phyloP scores from a whole-genome alignment of 2,329 filamentous ascomycete species.

The Epichloe bromicola region DNA sequence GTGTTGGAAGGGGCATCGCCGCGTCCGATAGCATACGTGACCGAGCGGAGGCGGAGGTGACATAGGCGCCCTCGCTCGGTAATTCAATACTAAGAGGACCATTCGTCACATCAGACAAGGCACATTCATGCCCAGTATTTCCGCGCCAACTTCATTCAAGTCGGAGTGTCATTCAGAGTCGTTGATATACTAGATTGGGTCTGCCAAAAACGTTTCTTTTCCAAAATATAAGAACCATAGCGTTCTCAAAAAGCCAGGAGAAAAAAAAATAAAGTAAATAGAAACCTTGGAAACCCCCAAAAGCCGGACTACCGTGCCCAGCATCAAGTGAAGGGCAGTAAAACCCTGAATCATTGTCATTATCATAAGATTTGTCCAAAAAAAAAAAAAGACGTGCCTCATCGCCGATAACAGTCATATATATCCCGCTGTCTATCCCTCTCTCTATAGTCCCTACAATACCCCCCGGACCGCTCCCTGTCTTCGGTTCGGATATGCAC shows the following conservation, averaged over 20 bases:
- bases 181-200: too few species aligned
- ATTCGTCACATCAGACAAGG: background rate
- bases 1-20: background rate
- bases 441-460: slow-evolving; percentile 12
- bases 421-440: background rate
- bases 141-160: too few species aligned
- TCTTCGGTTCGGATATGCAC: slow-evolving; percentile 21
- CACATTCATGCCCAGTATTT: background rate
- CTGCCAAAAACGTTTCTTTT: too few species aligned
- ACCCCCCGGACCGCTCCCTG: slow-evolving; percentile 18
- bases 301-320: too few species aligned
- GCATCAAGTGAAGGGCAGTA: too few species aligned
- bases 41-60: background rate
- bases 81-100: background rate
- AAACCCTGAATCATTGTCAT: background rate
- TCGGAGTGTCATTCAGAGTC: too few species aligned
- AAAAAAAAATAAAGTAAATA: too few species aligned
- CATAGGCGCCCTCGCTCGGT: background rate
- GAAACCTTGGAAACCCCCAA: too few species aligned
- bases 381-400: background rate
- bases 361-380: background rate
- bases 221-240: too few species aligned
- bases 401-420: slow-evolving; percentile 4
- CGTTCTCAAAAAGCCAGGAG: too few species aligned
- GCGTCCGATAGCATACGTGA: background rate